These are phyloP conservation scores for Alternaria sp. DNA, from an alignment of 2,329 filamentous ascomycete species.

Conservation along the genomic window DNA sequence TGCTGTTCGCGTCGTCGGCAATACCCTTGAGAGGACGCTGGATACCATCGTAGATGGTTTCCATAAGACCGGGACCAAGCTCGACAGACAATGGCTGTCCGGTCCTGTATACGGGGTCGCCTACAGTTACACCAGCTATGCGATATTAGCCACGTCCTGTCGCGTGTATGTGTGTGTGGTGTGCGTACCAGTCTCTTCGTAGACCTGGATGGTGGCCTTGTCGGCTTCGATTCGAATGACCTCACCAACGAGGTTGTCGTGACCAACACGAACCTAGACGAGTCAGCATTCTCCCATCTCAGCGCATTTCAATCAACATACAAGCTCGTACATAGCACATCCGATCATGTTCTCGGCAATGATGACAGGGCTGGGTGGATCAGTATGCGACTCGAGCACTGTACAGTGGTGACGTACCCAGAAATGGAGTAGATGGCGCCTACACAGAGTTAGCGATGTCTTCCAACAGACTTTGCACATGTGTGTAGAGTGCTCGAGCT, in stretches of 20 bases:
- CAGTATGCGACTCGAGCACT: constrained; percentile 32
- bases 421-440: constrained; percentile 77
- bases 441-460: constrained; percentile 37
- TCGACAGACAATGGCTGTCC: constrained; percentile 98
- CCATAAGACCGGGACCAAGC: constrained; percentile 94
- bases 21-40: constrained; percentile 93
- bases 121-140: constrained; percentile 90
- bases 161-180: neutral
- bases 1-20: constrained; percentile 78
- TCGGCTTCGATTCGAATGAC: constrained; percentile 97
- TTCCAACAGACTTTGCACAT: neutral
- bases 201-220: constrained; percentile 97
- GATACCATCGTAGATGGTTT: constrained; percentile 99
- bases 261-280: constrained; percentile 83
- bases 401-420: constrained; percentile 55
- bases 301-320: constrained; percentile 56
- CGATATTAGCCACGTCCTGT: constrained; percentile 22
- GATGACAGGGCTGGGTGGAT: constrained; percentile 76
- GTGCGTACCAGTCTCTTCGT: constrained; percentile 91
- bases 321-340: constrained; percentile 99
- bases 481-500: constrained; percentile 20
- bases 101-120: constrained; percentile 89
- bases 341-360: constrained; percentile 98
- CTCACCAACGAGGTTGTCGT: constrained; percentile 92
- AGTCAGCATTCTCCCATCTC: constrained; percentile 18